These are phyloP conservation scores for Candida sithepensis DNA, from an alignment of 805 yeast genomes.

Conservation along the genomic window DNA sequence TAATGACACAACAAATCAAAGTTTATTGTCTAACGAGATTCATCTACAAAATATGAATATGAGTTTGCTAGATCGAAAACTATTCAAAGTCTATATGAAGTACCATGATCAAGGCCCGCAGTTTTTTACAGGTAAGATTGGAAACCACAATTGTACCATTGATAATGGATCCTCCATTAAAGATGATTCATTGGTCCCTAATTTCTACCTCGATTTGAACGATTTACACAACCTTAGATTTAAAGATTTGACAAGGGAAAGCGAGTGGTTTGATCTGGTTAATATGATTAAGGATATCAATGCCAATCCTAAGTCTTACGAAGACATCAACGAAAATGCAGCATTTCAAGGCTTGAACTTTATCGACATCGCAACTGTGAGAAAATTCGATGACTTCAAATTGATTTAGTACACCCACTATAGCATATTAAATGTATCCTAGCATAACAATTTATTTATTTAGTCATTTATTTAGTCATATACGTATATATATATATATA, in stretches of 20 bases:
- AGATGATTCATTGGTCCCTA: not conserved
- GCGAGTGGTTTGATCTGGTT: conserved; percentile 9
- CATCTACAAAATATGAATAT: conserved; percentile 3
- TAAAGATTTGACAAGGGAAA: conserved; percentile 9
- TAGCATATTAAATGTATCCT: too few species aligned
- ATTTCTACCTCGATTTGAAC: conserved; percentile 4
- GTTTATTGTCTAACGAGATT: conserved; percentile 1
- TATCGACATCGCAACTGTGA: conserved; percentile 17
- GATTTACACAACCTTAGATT: conserved; percentile 3
- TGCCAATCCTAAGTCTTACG: conserved; percentile 3
- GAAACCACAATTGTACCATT: not conserved
- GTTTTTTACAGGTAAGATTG: not conserved
- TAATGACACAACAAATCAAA: not conserved
- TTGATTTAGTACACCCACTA: not conserved
- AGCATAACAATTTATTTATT: not conserved
- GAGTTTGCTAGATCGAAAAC: conserved; percentile 1
- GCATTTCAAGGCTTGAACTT: conserved; percentile 19
- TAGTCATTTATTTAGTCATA: not conserved
- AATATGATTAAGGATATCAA: conserved; percentile 10
- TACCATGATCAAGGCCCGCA: not conserved
- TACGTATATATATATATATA: too few species aligned
- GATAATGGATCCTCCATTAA: not conserved
- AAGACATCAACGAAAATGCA: conserved; percentile 7
- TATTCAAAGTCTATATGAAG: conserved; percentile 2
- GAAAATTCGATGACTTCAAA: conserved; percentile 8